Evolutionary conservation across 148 eudicot species (phyloP).

Genomic region (Suaeda aralocaspica): DNA sequence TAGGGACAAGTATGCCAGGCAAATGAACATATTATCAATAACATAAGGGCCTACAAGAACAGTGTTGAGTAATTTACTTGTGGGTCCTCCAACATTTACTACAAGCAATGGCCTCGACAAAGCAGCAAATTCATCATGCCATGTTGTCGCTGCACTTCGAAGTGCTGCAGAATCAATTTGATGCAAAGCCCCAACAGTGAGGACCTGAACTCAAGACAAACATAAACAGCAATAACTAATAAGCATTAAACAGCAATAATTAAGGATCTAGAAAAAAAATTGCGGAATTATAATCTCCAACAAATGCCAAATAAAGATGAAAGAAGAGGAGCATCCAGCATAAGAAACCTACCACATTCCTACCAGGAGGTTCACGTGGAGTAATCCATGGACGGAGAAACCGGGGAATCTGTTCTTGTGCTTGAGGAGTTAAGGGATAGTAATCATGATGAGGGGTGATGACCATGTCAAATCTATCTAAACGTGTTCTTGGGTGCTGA

Average conservation of each 20-base stretch:
- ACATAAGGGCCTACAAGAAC: background rate
- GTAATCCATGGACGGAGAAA: constrained; percentile 80
- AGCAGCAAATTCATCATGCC: constrained; percentile 94
- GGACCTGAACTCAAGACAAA: constrained; percentile 62
- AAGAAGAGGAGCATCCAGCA: constrained; percentile 7
- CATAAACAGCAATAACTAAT: background rate
- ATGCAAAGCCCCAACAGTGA: constrained; percentile 90
- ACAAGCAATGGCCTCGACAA: constrained; percentile 86
- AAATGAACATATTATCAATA: background rate
- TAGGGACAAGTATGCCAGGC: background rate
- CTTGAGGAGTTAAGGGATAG: constrained; percentile 76
- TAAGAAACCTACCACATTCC: constrained; percentile 63
- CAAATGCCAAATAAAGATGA: constrained; percentile 7
- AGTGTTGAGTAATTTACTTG: constrained; percentile 44
- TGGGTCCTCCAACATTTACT: constrained; percentile 91
- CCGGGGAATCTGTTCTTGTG: constrained; percentile 73
- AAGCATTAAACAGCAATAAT: background rate
- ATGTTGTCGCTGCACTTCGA: constrained; percentile 69
- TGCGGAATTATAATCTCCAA: background rate
- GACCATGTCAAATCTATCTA: constrained; percentile 92
- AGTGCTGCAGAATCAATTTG: constrained; percentile 75
- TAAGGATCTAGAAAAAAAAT: background rate
- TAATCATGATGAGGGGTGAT: constrained; percentile 91
- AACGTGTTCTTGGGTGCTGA: constrained; percentile 85
- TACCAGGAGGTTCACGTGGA: constrained; percentile 83